phyloP scores from a whole-genome alignment of 2,329 filamentous ascomycete species.

The Epichloe scottii region DNA sequence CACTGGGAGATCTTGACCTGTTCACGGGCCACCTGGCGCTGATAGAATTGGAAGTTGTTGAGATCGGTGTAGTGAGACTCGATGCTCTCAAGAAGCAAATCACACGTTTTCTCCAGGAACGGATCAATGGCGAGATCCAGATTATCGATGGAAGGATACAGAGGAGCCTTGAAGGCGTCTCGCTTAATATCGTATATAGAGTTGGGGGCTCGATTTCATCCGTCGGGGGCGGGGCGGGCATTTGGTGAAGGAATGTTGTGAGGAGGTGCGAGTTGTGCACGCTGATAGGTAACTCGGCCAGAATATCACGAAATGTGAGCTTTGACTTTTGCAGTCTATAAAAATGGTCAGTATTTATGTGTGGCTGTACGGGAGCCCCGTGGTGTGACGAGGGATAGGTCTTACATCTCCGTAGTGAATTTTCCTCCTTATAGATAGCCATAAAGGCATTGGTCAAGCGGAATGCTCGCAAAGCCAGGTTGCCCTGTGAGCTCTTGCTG shows the following conservation, averaged over 20 bases:
- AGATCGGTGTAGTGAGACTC: slow-evolving; percentile 97
- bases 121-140: slow-evolving; percentile 92
- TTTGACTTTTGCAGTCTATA: slow-evolving; percentile 84
- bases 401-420: slow-evolving; percentile 90
- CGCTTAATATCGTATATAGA: slow-evolving; percentile 68
- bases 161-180: slow-evolving; percentile 48
- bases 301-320: slow-evolving; percentile 84
- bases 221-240: slow-evolving; percentile 52
- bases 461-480: slow-evolving; percentile 82
- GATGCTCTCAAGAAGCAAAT: slow-evolving; percentile 90
- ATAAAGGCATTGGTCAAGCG: slow-evolving; percentile 80
- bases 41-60: slow-evolving; percentile 97
- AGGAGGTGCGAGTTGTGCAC: slow-evolving; percentile 97
- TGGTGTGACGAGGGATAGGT: not conserved
- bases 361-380: not conserved
- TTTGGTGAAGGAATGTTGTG: slow-evolving; percentile 87
- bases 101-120: slow-evolving; percentile 96
- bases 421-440: slow-evolving; percentile 89
- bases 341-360: not conserved
- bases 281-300: slow-evolving; percentile 76
- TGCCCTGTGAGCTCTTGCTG: slow-evolving; percentile 85
- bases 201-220: slow-evolving; percentile 62
- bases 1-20: slow-evolving; percentile 93
- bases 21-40: slow-evolving; percentile 83
- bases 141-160: slow-evolving; percentile 79